Conservation (phyloP, 2,329 filamentous ascomycete species). For the Fusarium sp. region DNA sequence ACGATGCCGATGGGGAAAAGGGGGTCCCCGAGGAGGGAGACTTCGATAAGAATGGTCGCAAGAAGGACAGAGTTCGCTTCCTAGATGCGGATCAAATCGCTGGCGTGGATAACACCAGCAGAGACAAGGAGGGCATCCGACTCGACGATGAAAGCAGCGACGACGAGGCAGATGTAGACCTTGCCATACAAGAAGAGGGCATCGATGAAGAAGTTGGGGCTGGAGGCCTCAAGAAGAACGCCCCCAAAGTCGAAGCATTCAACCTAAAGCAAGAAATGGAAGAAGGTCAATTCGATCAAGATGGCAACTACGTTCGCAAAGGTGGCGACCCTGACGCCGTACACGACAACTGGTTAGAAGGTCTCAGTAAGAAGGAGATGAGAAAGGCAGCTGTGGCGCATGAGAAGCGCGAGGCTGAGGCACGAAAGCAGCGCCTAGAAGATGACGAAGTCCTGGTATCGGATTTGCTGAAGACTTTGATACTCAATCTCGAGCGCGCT, state of each 20-base stretch:
- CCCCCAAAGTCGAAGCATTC: constrained; percentile 94
- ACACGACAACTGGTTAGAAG: constrained; percentile 93
- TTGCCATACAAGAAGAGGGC: constrained; percentile 78
- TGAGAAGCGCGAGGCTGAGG: constrained; percentile 83
- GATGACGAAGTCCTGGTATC: constrained; percentile 80
- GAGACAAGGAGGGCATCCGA: constrained; percentile 77
- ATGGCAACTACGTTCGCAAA: constrained; percentile 91
- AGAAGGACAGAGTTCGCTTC: constrained; percentile 72
- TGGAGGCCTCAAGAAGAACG: constrained; percentile 90
- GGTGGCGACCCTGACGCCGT: constrained; percentile 88
- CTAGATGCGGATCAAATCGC: constrained; percentile 74
- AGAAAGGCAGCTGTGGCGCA: constrained; percentile 87
- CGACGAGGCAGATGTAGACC: constrained; percentile 76
- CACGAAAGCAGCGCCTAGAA: constrained; percentile 74
- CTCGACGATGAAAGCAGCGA: constrained; percentile 69
- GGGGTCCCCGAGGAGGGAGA: constrained; percentile 49
- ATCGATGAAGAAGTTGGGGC: constrained; percentile 91
- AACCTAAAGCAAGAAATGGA: constrained; percentile 92
- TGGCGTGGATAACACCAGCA: constrained; percentile 81
- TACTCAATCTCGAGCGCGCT: constrained; percentile 77
- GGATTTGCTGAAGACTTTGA: constrained; percentile 79
- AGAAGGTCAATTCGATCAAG: constrained; percentile 90
- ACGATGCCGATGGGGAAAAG: constrained; percentile 65
- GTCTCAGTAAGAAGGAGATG: constrained; percentile 94
- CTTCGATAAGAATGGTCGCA: constrained; percentile 61